These are phyloP conservation scores for Yamadazyma phyllophila DNA, from an alignment of 805 yeast species.

Conservation along the genomic window DNA sequence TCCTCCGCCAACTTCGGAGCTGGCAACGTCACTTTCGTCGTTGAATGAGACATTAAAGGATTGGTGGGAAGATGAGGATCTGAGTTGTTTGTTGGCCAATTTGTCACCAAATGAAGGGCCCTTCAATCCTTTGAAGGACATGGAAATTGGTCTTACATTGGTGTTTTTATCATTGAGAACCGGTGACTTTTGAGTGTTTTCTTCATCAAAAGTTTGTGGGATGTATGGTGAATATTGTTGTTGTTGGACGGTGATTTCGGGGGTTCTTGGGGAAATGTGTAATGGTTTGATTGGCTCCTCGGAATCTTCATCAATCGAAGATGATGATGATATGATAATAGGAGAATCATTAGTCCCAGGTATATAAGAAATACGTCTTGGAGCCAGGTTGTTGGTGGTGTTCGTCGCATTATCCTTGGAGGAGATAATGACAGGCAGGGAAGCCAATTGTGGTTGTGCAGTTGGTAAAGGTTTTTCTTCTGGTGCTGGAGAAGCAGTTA, in stretches of 20 bases:
- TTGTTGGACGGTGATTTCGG: slow-evolving; percentile 13
- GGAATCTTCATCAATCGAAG: slow-evolving; percentile 12
- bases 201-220: slow-evolving; percentile 12
- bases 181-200: slow-evolving; percentile 3
- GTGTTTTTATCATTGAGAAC: slow-evolving; percentile 6
- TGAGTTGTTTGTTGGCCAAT: slow-evolving; percentile 24
- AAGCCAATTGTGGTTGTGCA: not conserved
- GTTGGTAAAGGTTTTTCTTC: not conserved
- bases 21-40: slow-evolving; percentile 27
- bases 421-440: not conserved
- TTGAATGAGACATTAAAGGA: slow-evolving; percentile 38
- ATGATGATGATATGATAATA: slow-evolving; percentile 14
- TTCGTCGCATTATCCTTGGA: too few relatives aligned
- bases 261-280: slow-evolving; percentile 10
- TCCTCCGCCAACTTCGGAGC: slow-evolving; percentile 38
- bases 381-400: not conserved
- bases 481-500: not conserved
- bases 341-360: slow-evolving; percentile 10
- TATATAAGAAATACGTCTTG: slow-evolving; percentile 3
- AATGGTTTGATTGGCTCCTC: slow-evolving; percentile 15
- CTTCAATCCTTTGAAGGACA: slow-evolving; percentile 61
- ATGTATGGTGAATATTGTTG: slow-evolving; percentile 12
- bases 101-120: slow-evolving; percentile 55
- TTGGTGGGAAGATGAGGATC: slow-evolving; percentile 41
- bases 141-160: slow-evolving; percentile 34